Evolutionary conservation across 2,329 filamentous ascomycete species (phyloP).

Genomic region (Nannizzia gypsea): DNA sequence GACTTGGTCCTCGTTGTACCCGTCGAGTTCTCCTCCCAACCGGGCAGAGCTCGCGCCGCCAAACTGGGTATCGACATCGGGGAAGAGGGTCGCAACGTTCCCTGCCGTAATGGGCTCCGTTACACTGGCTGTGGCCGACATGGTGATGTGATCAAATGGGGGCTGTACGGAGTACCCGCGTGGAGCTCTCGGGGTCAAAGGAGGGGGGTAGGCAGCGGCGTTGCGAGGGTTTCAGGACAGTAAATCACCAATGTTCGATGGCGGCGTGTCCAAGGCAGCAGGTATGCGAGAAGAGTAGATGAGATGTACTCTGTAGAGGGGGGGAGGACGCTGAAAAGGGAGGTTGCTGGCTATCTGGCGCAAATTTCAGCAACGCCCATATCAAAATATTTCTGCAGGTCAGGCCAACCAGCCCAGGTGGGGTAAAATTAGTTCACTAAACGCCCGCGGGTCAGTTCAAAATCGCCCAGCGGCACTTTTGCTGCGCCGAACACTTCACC

Average conservation of each 20-base stretch:
- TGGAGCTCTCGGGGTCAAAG: not conserved
- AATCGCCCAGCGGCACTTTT: not conserved
- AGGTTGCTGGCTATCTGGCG: not conserved
- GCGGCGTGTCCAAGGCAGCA: not conserved
- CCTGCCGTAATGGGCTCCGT: slow-evolving; percentile 64
- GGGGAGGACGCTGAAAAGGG: not conserved
- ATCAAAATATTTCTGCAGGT: not conserved
- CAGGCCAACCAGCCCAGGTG: not conserved
- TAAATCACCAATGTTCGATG: not conserved
- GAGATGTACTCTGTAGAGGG: not conserved
- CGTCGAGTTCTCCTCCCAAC: slow-evolving; percentile 61
- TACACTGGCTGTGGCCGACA: slow-evolving; percentile 39
- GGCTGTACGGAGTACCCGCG: no score
- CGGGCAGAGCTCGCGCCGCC: slow-evolving; percentile 37
- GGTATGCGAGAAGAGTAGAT: not conserved
- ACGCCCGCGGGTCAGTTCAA: not conserved
- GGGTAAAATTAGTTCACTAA: no score
- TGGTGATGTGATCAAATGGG: no score
- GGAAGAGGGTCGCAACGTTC: slow-evolving; percentile 77
- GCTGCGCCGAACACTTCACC: not conserved
- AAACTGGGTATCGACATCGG: slow-evolving; percentile 58
- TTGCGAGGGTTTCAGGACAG: not conserved
- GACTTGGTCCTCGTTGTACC: slow-evolving; percentile 96
- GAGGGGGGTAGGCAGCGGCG: not conserved
- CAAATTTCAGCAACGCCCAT: not conserved